Base-by-base conservation (phyloP, 371 early-diverging fungal genomes). In the Entomophthora muscae region DNA sequence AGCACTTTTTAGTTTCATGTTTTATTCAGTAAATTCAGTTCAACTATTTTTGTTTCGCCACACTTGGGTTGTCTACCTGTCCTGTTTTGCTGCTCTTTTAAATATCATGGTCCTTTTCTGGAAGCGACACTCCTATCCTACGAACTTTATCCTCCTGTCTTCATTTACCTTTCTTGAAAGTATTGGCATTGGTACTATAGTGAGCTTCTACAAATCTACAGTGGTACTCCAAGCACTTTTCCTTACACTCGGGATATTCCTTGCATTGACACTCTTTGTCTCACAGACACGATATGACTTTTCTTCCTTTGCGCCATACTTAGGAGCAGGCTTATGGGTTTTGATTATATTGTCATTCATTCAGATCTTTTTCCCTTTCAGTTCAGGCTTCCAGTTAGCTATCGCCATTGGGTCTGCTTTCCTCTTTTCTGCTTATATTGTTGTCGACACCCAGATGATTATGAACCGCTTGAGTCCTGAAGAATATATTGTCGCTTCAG, bases 401-500 rank as follows among this genome's bases (percentile, higher is more conserved):
- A 66, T 86, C 53, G 83, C 84, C 2, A 67, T 82, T 23, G 73
- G 75, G 21, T 76, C 75, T 7, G 88, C 83, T 0, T 57, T 86
- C 23, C 64, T 90, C 22, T 90, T 90, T 70, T 81, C 78, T 58
- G 85, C 82, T 10, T 85, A 79, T 69, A 82, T 88, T 62, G 63
- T 88, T 21, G 86, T 80, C 63, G 90, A 80, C 30, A 90, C 89
- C 0, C 78, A 80, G 53, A 66, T 78, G 65, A 79, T 90, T 23
- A 83, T 86, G 71, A 76, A 79, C 70, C 73, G 76, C 12, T 70
- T 83, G 24, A 76, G 76, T 3, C 80, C 85, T n/a, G 91, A 90
- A 53, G 89, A 89, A 58, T 89, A 87, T 65, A 82, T 89, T 22
- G 64, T 81, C 60, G 89, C 85, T n/a, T 74, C 82, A n/a, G 71